Evolutionary conservation across 805 yeast genomes (phyloP), one percentile per base, ranked within the genome.

Genomic region (Clavispora carvajalis): DNA sequence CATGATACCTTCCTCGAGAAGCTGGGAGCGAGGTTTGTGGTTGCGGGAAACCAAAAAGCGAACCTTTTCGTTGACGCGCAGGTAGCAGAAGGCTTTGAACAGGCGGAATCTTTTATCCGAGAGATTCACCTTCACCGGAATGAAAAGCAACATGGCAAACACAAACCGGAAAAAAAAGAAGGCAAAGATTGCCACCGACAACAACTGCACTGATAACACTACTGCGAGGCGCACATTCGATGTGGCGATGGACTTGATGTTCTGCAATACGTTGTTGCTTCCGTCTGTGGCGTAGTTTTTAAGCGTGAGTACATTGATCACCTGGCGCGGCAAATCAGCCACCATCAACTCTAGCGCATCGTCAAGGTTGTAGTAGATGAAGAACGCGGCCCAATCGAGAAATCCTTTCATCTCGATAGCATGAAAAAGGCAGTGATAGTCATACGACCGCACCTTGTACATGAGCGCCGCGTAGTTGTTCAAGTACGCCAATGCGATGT

Each of bases 311-410:
- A 89, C 84, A 55, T 88, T 88, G 46, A 88, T 76, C 1, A 85
- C 81, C 61, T 88, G 96, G 61, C 96, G 77, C 18, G 96, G 96
- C 13, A 89, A 73, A 50, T 88, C 95, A 0, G 95, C 89, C 34
- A 85, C 65, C 8, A 87, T 52, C 49, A 87, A 72, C 34, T 67
- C 69, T 34, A 77, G 65, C 11, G 84, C 82, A 39, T 77, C 76
- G 51, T 83, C 81, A 39, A 83, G 64, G 36, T 85, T 80, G 47
- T 76, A 76, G 59, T 77, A 85, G 3, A 80, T 72, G 48, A 74
- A 75, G 46, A 87, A 77, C 8, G 87, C 76, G 37, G 80, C 59
- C 73, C 82, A 80, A 49, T 86, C 93, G 49, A 76, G 76, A 29
- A 74, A 73, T 16, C 71, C 71, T 29, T 77, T 85, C 29, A 71